These are phyloP conservation scores for Knufia petricola DNA, from an alignment of 2,329 filamentous ascomycete genomes.

Conservation along the genomic window DNA sequence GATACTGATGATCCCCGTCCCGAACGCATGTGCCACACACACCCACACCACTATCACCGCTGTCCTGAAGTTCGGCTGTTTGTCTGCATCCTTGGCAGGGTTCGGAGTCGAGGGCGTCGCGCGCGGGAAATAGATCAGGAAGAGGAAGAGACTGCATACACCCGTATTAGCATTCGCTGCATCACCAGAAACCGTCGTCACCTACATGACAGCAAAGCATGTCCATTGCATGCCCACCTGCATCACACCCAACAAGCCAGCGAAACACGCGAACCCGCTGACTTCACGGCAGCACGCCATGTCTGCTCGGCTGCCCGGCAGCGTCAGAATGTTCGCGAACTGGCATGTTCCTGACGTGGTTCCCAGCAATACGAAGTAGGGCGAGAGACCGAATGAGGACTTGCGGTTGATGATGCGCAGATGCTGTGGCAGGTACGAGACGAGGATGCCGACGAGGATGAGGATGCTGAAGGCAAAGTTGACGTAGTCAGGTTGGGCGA, in stretches of 20 bases:
- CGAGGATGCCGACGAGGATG: conserved; percentile 75
- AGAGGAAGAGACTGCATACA: conserved; percentile 66
- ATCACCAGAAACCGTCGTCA: too few species aligned
- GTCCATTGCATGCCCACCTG: conserved; percentile 89
- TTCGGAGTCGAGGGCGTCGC: conserved; percentile 40
- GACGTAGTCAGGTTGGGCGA: conserved; percentile 20
- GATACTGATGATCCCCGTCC: conserved; percentile 58
- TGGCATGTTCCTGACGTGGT: conserved; percentile 79
- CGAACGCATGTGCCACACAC: conserved; percentile 67
- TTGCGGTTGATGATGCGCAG: conserved; percentile 76
- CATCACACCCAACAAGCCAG: conserved; percentile 75
- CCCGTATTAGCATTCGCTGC: too few species aligned
- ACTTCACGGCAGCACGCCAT: conserved; percentile 79
- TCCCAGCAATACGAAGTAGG: conserved; percentile 90
- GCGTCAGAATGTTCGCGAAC: conserved; percentile 83
- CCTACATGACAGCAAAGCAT: conserved; percentile 88
- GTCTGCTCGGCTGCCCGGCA: conserved; percentile 73
- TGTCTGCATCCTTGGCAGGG: conserved; percentile 25
- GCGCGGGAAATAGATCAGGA: conserved; percentile 83
- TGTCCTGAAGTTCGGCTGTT: conserved; percentile 59
- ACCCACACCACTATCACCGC: conserved; percentile 64
- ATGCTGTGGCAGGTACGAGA: conserved; percentile 93
- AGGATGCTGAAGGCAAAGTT: conserved; percentile 32
- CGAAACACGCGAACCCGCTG: conserved; percentile 70
- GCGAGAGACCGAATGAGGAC: conserved; percentile 88